Conservation (phyloP, 345 rosid genomes). For the Citrus cavaleriei region DNA sequence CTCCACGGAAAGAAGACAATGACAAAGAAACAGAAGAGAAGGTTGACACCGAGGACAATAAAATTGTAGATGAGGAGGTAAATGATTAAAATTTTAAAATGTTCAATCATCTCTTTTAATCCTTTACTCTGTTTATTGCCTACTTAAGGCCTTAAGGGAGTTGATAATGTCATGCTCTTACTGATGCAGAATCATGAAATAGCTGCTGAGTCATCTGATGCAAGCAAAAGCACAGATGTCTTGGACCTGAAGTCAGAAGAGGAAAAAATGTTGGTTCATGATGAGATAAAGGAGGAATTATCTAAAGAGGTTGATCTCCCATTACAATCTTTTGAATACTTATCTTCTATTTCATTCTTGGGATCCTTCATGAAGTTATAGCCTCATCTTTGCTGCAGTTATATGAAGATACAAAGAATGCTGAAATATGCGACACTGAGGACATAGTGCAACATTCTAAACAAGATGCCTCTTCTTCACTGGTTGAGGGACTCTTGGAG, state of each 20-base stretch:
- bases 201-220: not conserved
- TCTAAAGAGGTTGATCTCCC: conserved; percentile 26
- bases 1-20: not conserved
- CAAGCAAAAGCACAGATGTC: not conserved
- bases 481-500: not conserved
- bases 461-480: not conserved
- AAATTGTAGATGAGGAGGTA: conserved; percentile 14
- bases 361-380: not conserved
- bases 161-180: not conserved
- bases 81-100: not conserved
- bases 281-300: conserved; percentile 22
- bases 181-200: not conserved
- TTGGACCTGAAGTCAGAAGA: not conserved
- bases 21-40: conserved; percentile 3
- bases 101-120: not conserved
- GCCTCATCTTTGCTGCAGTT: conserved; percentile 20
- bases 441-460: not conserved
- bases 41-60: not conserved
- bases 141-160: not conserved
- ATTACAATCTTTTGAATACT: not conserved
- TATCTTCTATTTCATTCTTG: not conserved
- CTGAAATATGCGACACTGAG: not conserved
- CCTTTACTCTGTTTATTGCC: not conserved
- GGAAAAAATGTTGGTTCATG: conserved; percentile 12
- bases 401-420: not conserved